Evolutionary conservation across 495 filamentous ascomycete species (phyloP).

Genomic region (Penicillium manginii): DNA sequence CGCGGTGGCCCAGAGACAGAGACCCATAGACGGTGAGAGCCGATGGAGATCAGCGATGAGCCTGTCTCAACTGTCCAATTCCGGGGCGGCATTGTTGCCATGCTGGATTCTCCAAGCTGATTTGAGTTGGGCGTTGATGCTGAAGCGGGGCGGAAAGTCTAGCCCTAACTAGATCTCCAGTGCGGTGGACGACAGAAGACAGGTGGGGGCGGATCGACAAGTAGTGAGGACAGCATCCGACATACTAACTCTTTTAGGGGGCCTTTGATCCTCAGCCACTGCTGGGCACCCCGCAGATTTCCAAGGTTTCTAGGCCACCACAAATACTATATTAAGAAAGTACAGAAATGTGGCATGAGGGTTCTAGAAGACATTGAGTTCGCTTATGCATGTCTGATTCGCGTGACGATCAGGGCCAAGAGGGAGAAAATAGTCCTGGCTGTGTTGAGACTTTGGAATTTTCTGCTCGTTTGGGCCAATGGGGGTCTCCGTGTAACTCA

Average conservation of each 20-base stretch:
- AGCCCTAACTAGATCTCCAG: neutral
- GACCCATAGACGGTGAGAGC: conserved; percentile 40
- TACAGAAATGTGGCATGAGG: neutral
- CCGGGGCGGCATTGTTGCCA: neutral
- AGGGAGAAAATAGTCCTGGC: neutral
- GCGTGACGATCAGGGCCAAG: neutral
- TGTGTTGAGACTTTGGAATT: neutral
- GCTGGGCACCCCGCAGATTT: neutral
- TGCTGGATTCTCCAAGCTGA: neutral
- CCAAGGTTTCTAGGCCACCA: conserved; percentile 1
- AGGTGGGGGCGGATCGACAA: neutral
- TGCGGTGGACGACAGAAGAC: neutral
- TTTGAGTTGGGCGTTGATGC: neutral
- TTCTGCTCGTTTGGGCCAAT: neutral
- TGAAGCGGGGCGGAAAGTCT: neutral
- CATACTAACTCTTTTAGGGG: neutral
- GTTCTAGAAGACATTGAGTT: neutral
- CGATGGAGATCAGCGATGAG: conserved; percentile 31
- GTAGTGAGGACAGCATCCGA: too few species aligned
- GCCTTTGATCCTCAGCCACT: neutral
- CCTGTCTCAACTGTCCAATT: conserved; percentile 11
- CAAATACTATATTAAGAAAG: conserved; percentile 3
- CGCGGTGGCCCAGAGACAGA: conserved; percentile 30
- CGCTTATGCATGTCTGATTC: neutral
- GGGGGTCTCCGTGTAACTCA: neutral